phyloP scores from a whole-genome alignment of 257 asterid genomes.

The Rehmannia glutinosa region DNA sequence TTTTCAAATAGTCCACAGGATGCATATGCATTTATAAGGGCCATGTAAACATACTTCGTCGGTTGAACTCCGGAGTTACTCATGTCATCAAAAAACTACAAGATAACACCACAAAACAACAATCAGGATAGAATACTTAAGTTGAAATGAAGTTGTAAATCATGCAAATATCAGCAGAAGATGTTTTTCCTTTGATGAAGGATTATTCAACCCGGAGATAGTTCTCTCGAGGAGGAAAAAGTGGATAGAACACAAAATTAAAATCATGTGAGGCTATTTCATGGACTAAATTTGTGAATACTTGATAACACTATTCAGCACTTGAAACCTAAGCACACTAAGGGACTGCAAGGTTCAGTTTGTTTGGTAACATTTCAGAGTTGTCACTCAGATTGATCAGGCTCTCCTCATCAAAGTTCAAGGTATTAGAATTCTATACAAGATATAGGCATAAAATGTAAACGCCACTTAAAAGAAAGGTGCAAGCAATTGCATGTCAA shows the following conservation, averaged over 20 bases:
- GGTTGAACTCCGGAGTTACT: constrained; percentile 39
- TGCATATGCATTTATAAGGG: constrained; percentile 84
- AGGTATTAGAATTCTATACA: neutral
- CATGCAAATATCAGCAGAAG: constrained; percentile 10
- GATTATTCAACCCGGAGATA: neutral
- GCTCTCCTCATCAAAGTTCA: constrained; percentile 5
- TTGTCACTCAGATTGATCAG: neutral
- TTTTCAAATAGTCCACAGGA: constrained; percentile 64
- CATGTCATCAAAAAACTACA: constrained; percentile 60
- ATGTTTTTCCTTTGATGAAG: neutral
- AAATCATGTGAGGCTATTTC: neutral
- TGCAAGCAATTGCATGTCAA: neutral
- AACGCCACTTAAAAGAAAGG: neutral
- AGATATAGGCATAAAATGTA: neutral
- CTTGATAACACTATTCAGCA: neutral
- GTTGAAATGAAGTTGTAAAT: constrained; percentile 5
- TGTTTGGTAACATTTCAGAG: neutral
- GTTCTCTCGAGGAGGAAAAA: constrained; percentile 10
- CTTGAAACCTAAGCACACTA: neutral
- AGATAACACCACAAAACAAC: constrained; percentile 28
- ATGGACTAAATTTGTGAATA: neutral
- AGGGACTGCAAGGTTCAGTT: neutral
- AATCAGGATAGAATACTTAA: constrained; percentile 19
- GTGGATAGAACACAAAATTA: neutral
- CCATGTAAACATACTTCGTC: constrained; percentile 66